Conservation (phyloP, 2,329 filamentous ascomycete genomes). For the Penicillium sp. region DNA sequence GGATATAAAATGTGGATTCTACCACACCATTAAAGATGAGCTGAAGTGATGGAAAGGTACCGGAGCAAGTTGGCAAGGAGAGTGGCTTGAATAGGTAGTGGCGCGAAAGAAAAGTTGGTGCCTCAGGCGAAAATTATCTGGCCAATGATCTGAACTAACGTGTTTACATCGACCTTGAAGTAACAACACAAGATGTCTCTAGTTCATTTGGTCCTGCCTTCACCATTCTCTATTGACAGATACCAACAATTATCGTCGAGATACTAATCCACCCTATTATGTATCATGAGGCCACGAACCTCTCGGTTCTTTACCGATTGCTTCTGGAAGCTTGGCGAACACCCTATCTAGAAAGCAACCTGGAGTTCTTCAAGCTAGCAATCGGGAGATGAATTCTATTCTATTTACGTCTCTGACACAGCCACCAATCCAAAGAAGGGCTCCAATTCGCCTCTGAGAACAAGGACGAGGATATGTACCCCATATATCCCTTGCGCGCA, state of each 20-base stretch:
- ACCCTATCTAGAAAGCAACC: not conserved
- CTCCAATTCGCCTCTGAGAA: not conserved
- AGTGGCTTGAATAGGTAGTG: constrained; percentile 11
- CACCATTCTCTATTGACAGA: not conserved
- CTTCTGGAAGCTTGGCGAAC: constrained; percentile 1
- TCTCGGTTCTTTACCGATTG: constrained; percentile 3
- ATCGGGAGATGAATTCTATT: not conserved
- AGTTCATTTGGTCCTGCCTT: not conserved
- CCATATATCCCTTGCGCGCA: constrained; percentile 24
- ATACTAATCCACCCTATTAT: not conserved
- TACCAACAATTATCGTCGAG: no score
- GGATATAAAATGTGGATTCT: not conserved
- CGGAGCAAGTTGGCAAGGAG: constrained; percentile 5
- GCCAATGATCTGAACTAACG: not conserved
- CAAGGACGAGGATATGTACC: constrained; percentile 18
- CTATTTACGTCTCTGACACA: not conserved
- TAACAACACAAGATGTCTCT: not conserved
- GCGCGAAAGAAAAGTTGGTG: constrained; percentile 2
- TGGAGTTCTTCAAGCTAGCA: not conserved
- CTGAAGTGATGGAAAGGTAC: not conserved
- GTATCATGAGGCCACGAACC: not conserved
- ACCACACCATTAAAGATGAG: not conserved
- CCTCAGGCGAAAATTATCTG: constrained; percentile 6
- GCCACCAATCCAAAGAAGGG: not conserved
- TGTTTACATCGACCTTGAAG: not conserved